Evolutionary conservation across 441 rosid genomes (phyloP).

Genomic region (Syzygium malaccense): DNA sequence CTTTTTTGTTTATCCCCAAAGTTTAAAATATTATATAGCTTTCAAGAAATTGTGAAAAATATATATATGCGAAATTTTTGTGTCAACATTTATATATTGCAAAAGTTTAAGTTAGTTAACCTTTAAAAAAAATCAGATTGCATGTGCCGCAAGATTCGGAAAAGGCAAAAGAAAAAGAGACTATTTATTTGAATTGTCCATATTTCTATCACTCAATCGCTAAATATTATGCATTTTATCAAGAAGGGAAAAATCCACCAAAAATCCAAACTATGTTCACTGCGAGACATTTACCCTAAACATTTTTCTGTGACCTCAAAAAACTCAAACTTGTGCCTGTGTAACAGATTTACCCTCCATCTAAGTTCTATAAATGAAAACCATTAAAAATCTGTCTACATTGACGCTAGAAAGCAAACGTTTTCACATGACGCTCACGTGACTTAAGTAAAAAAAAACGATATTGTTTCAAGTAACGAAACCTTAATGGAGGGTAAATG

Average conservation of each 20-base stretch:
- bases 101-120: background rate
- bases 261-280: too few species aligned
- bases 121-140: background rate
- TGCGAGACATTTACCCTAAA: too few species aligned
- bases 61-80: background rate
- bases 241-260: background rate
- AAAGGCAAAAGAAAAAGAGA: background rate
- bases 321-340: too few species aligned
- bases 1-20: background rate
- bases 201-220: background rate
- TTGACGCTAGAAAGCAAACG: too few species aligned
- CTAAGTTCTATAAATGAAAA: too few species aligned
- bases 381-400: too few species aligned
- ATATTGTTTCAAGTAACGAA: too few species aligned
- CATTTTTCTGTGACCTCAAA: too few species aligned
- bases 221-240: background rate
- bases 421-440: too few species aligned
- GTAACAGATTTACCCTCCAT: too few species aligned
- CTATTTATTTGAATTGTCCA: background rate
- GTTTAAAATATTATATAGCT: background rate
- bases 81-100: background rate
- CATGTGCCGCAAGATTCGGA: background rate
- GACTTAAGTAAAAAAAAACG: too few species aligned
- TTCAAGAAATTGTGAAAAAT: background rate
- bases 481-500: too few species aligned